Base-by-base conservation (phyloP, 306 rosid genomes). In the Acacia confusa region DNA sequence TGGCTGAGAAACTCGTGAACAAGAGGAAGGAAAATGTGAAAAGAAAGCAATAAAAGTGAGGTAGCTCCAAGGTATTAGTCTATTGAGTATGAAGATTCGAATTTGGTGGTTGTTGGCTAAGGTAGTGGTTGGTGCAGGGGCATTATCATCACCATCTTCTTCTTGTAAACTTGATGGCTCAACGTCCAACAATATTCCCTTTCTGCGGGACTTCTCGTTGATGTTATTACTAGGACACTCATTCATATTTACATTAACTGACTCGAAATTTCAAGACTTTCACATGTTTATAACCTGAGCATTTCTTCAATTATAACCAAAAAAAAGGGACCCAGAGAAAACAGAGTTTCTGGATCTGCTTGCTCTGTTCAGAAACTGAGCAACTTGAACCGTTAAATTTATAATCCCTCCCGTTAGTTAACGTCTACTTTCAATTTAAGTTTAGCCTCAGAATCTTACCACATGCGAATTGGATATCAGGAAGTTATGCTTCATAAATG, bases 11-110 rank as follows among this genome's bases (percentile, higher is more conserved):
- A 74, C 76, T 74, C 50, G 83, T 36, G 83, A 85, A 72, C 68
- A 60, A 61, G 78, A 58, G 66, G 75, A 82, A 83, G 47, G 76
- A 84, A 77, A 52, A 70, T 80, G 91, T 75, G 94, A 85, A 78
- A 20, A 78, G 66, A 78, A 85, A 81, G 74, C 82, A 64, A 32
- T 41, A 50, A 64, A 14, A 65, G 44, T 16, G 53, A 61, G 79
- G 86, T 58, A 76, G 92, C 83, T 91, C 90, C 80, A 80, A 78
- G 78, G 97, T 86, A 79, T 70, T 64, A 74, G 94, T 95, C 90
- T 87, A 96, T 86, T 95, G 88, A 70, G 70, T 77, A 81, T 83
- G 72, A 95, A 95, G 99, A 66, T 74, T 85, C 68, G 71, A 82
- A 82, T 78, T 80, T 78, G 89, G 91, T 84, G 78, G 92, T 81